These are phyloP conservation scores for Orbilia blumenaviensis DNA, from an alignment of 2,329 filamentous ascomycete species.

Conservation along the genomic window DNA sequence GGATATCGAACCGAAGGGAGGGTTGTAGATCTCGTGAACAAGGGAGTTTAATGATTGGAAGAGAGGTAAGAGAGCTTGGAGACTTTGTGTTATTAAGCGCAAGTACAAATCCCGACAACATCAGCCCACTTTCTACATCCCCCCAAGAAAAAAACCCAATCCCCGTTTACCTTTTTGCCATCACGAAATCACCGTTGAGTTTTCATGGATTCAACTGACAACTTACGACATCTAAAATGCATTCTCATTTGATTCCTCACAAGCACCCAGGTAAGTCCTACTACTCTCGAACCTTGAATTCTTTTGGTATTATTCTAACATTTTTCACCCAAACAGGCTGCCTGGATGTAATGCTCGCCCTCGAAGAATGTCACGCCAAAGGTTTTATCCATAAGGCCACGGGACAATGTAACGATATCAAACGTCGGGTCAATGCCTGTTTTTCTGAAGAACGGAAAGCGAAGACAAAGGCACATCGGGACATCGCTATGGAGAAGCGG, in stretches of 20 bases:
- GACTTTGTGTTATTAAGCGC: conserved; percentile 39
- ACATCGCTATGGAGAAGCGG: conserved; percentile 74
- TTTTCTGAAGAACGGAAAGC: conserved; percentile 81
- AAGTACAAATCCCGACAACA: conserved; percentile 29
- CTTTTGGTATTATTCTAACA: conserved; percentile 28
- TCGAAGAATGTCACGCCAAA: conserved; percentile 92
- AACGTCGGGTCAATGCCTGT: conserved; percentile 84
- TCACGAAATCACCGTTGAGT: conserved; percentile 21
- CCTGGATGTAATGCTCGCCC: conserved; percentile 89
- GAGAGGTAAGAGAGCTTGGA: conserved; percentile 7
- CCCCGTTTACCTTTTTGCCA: background rate
- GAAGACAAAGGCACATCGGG: conserved; percentile 78
- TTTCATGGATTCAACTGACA: conserved; percentile 20
- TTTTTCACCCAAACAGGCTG: conserved; percentile 71
- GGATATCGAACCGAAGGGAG: background rate
- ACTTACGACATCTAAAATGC: conserved; percentile 70
- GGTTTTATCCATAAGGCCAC: conserved; percentile 92
- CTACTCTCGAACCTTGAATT: no score
- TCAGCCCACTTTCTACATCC: conserved; percentile 46
- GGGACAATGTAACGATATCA: conserved; percentile 88
- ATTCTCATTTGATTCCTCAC: conserved; percentile 95
- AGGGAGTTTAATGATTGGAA: background rate
- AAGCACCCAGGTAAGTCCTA: conserved; percentile 80
- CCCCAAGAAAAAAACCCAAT: conserved; percentile 7
- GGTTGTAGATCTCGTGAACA: conserved; percentile 4